These are phyloP conservation scores for Scheffersomyces insectosa DNA, from an alignment of 1,139 yeast species.

Conservation along the genomic window DNA sequence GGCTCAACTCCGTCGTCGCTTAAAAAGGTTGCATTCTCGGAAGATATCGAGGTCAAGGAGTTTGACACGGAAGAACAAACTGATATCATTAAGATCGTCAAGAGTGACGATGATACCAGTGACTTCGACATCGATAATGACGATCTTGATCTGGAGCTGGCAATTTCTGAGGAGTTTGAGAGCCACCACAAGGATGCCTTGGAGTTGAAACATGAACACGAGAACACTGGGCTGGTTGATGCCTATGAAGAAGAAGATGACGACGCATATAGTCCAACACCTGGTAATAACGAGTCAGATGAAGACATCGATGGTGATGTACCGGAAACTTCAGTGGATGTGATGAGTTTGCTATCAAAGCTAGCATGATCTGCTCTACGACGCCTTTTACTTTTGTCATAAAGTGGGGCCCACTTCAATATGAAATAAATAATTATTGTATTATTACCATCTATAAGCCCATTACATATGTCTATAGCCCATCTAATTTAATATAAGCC, in stretches of 20 bases:
- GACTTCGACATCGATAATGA: slow-evolving; percentile 12
- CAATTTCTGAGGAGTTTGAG: slow-evolving; percentile 13
- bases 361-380: slow-evolving; percentile 17
- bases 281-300: slow-evolving; percentile 7
- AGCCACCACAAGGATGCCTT: slow-evolving; percentile 33
- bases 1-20: slow-evolving; percentile 29
- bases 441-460: slow-evolving; percentile 1
- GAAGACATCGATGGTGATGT: slow-evolving; percentile 12
- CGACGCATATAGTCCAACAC: slow-evolving; percentile 24
- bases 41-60: slow-evolving; percentile 47
- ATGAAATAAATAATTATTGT: slow-evolving; percentile 1
- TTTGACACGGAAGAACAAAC: slow-evolving; percentile 39
- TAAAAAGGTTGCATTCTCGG: slow-evolving; percentile 48
- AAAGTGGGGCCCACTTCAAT: neutral
- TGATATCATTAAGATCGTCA: slow-evolving; percentile 19
- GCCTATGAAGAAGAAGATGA: slow-evolving; percentile 13
- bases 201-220: slow-evolving; percentile 31
- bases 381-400: no score
- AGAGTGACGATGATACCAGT: slow-evolving; percentile 11
- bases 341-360: slow-evolving; percentile 38
- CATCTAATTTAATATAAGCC: slow-evolving; percentile 12
- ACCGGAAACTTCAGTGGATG: slow-evolving; percentile 19
- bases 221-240: slow-evolving; percentile 5
- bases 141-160: slow-evolving; percentile 4
- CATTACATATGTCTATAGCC: neutral